Base-by-base conservation (phyloP, 192 early-diverging fungal genomes). In the Coemansia sp. region DNA sequence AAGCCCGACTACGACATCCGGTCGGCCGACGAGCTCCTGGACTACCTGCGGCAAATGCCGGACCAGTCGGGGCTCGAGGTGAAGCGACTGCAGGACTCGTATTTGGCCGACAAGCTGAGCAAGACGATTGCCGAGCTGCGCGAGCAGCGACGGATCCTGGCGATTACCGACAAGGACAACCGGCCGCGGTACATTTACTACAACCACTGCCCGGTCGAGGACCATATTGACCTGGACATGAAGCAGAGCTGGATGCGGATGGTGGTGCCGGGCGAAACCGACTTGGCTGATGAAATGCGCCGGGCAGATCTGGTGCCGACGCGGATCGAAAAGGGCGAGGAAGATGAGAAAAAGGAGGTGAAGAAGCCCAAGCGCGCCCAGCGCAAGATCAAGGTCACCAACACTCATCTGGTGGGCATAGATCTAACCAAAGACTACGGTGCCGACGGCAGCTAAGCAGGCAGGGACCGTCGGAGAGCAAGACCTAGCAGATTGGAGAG, bases 361-460 rank as follows among this genome's bases (percentile, higher is more conserved):
- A 86, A 86, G 62, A 87, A 87, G 53, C 62, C 78, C 10, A 83
- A 82, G 32, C 79, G 81, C 17, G 40, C 80, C 14, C 79, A 81
- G 56, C 70, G 88, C 25, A 87, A 83, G 52, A 82, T 85, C 41
- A 87, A 88, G 58, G 86, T 89, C 50, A 88, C 84, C 2, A 91
- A 91, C 53, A 89, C 86, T 22, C 89, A 91, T 62, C 76, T 91
- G 72, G 73, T 75, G 26, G 82, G 78, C 30, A 78, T 89, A 28
- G 86, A 89, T 76, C 60, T 90, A 7, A 85, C 88, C 8, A 87
- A 85, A 61, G 86, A 88, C 62, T 86, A 84, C 56, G 79, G 80
- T 7, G 57, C 53, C 9, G 64, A 53, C 0, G 29, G 41, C 23
- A 59, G 41, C 12, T 70, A 62, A 8, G 6, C 5, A 38, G 15